These are phyloP conservation scores for Exserohilum turcica DNA, from an alignment of 2,329 filamentous ascomycete genomes.

Conservation along the genomic window DNA sequence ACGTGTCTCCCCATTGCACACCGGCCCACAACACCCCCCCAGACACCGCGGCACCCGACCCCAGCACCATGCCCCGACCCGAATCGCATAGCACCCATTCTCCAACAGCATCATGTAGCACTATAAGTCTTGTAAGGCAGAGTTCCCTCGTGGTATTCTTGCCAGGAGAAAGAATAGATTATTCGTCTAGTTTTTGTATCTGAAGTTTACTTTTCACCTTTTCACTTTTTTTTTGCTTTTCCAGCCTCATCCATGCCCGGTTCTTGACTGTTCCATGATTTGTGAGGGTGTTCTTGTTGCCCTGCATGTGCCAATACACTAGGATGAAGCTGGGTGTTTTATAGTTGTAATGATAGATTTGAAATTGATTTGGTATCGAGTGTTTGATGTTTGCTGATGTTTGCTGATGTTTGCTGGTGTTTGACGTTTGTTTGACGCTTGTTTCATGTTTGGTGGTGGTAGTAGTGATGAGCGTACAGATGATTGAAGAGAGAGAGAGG, in stretches of 20 bases:
- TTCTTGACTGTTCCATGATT: background rate
- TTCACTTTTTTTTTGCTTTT: too few species aligned
- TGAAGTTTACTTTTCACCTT: too few species aligned
- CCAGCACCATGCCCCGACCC: constrained; percentile 17
- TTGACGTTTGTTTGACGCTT: too few species aligned
- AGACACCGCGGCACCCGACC: constrained; percentile 15
- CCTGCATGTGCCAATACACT: constrained; percentile 6
- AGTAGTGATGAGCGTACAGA: too few species aligned
- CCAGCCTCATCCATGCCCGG: background rate
- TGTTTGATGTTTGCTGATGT: too few species aligned
- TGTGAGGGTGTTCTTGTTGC: constrained; percentile 6
- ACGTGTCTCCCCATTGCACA: constrained; percentile 8
- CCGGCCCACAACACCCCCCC: constrained; percentile 14
- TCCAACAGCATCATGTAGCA: constrained; percentile 42
- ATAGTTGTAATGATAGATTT: constrained; percentile 26
- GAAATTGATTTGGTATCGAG: background rate
- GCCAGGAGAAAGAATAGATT: constrained; percentile 35
- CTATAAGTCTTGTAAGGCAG: constrained; percentile 40
- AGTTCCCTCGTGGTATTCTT: constrained; percentile 12
- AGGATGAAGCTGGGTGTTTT: constrained; percentile 17
- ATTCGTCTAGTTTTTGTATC: constrained; percentile 19
- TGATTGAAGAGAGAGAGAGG: too few species aligned
- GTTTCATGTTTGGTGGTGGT: too few species aligned
- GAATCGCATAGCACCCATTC: constrained; percentile 32
- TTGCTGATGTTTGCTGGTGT: too few species aligned